A percentile compares a stretch with the other conserved stretches of the same genome.
Evolutionary conservation across 352 stramenopile genomes (phyloP).

Genomic region (Pythium chondricola): DNA sequence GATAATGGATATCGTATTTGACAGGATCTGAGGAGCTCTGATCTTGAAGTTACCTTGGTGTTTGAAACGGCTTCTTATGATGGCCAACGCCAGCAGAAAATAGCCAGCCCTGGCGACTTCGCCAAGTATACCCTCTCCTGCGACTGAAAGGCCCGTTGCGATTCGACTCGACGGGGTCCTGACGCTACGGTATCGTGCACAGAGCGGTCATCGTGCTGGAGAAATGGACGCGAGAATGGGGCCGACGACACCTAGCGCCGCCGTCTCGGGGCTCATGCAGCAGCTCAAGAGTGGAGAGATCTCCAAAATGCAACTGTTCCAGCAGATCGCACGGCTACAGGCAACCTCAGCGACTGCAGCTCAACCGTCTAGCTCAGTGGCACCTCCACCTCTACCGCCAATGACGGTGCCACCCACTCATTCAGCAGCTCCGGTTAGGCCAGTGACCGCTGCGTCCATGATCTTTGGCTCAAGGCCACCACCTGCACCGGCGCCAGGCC

Average conservation of each 20-base stretch:
- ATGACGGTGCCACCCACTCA: not conserved
- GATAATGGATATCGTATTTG: not conserved
- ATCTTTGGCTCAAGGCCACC: not conserved
- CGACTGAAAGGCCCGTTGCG: too few species aligned
- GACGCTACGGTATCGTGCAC: too few species aligned
- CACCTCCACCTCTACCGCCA: too few species aligned
- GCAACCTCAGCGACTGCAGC: too few species aligned
- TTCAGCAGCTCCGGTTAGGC: not conserved
- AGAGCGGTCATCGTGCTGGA: too few species aligned
- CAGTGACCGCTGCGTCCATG: slow-evolving; percentile 1
- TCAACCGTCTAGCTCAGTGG: too few species aligned
- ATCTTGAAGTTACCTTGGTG: slow-evolving; percentile 11
- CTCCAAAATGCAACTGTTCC: slow-evolving; percentile 82
- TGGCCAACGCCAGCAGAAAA: too few species aligned
- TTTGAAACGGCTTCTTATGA: slow-evolving; percentile 1
- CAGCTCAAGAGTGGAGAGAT: slow-evolving; percentile 82
- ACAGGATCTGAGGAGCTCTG: slow-evolving; percentile 7
- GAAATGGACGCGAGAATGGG: slow-evolving; percentile 32
- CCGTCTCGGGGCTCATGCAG: slow-evolving; percentile 71
- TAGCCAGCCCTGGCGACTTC: too few species aligned
- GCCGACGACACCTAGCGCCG: slow-evolving; percentile 22
- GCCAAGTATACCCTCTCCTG: too few species aligned
- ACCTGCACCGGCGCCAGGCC: not conserved
- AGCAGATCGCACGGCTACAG: slow-evolving; percentile 75
- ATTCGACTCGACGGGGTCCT: too few species aligned